A percentile compares a stretch with the other conserved stretches of the same genome.
phyloP scores from a whole-genome alignment of 2,329 filamentous ascomycete species.

The Talaromyces verruculosus region DNA sequence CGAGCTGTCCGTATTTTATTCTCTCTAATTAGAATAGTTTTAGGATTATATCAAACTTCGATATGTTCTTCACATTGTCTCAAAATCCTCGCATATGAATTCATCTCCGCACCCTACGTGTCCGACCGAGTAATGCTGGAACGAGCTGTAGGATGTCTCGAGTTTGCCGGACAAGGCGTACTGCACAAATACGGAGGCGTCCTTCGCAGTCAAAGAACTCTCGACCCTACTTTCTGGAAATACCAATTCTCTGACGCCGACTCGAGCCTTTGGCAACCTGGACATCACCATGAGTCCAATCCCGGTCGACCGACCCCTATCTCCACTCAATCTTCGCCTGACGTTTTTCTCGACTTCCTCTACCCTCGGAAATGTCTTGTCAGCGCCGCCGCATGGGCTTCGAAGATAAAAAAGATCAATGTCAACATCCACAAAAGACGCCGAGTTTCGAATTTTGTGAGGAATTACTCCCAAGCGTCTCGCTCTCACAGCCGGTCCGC shows the following conservation, averaged over 20 bases:
- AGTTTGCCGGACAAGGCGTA: constrained; percentile 51
- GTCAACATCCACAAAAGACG: constrained; percentile 32
- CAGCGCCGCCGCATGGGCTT: constrained; percentile 26
- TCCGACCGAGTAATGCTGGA: constrained; percentile 49
- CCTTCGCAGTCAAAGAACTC: constrained; percentile 38
- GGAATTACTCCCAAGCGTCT: constrained; percentile 20
- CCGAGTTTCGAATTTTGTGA: constrained; percentile 25
- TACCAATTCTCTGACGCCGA: constrained; percentile 33
- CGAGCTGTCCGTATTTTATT: not conserved
- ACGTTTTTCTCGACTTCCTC: constrained; percentile 41
- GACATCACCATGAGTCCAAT: constrained; percentile 30
- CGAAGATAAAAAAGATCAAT: constrained; percentile 26
- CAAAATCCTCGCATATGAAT: not conserved
- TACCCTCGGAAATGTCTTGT: constrained; percentile 38
- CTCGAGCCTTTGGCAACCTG: constrained; percentile 36
- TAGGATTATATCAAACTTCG: not conserved
- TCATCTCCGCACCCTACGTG: not conserved
- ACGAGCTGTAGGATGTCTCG: constrained; percentile 51
- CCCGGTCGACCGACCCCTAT: constrained; percentile 21
- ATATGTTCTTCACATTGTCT: not conserved
- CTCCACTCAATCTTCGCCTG: constrained; percentile 25
- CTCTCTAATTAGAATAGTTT: not conserved
- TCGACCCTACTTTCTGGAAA: constrained; percentile 41
- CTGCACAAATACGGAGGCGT: constrained; percentile 42
- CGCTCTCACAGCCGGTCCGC: not conserved